Base-by-base conservation (phyloP, 768 basidiomycete genomes). In the Auricularia auricula-judae region DNA sequence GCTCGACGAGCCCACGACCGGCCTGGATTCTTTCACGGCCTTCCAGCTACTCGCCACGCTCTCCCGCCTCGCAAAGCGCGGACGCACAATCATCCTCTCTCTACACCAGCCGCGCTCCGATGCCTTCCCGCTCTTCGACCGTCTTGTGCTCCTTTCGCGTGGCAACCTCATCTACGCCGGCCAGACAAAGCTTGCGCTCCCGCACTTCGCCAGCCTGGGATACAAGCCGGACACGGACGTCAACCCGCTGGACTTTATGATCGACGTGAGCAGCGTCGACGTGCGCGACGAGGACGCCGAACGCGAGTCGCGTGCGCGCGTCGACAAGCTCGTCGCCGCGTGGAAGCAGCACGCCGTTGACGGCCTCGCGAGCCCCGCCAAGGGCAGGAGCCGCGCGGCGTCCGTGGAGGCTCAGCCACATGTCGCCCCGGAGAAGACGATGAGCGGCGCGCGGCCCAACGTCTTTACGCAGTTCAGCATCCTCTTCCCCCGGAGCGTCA, bases 41-140 rank as follows among this genome's bases (percentile, higher is more conserved):
- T 75, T 74, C 59, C 62, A 74, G 61, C 61, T 73, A 1, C 70
- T 75, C 35, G 68, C 69, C 14, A 71, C 72, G 53, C 71, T 78
- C 43, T 74, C 74, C 8, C 67, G 67, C 4, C 72, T 76, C 3
- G 71, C 73, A 5, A 68, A 68, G 62, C 65, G 70, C 54, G 70
- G 71, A 21, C 72, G 75, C 47, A 79, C 79, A 3, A 71, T 81
- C 63, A 76, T 82, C 60, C 69, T 78, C 18, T 79, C 79, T 3
- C 74, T 82, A 18, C 81, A 82, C 66, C 79, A 81, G 42, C 81
- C 81, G 1, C 74, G 78, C 34, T 80, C 75, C 16, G 78, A 80
- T 64, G 80, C 80, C 0, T 81, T 78, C 66, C 59, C 71, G 1
- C 73, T 82, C n/a, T 82, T 82, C 69, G 78, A 79, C 65, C 68